Percentiles rank a stretch among this genome's conserved stretches.
These are phyloP conservation scores for Quercus bicolor DNA, from an alignment of 306 rosid genomes.

Conservation along the genomic window DNA sequence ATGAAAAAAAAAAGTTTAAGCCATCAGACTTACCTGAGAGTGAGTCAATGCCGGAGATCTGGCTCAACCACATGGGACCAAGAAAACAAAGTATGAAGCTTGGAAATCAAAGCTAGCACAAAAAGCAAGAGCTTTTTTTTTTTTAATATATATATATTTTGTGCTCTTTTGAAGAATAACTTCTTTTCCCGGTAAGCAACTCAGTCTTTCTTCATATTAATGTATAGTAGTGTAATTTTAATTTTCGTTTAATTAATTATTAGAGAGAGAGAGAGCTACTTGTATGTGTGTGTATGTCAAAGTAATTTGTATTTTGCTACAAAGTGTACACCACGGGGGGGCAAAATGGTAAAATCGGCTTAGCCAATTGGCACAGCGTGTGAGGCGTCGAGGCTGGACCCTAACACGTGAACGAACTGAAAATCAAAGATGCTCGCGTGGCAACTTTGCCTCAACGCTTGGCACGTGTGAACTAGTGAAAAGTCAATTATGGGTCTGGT, in stretches of 20 bases:
- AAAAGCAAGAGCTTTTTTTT: not conserved
- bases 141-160: not conserved
- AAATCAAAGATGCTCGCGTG: constrained; percentile 9
- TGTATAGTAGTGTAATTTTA: too few relatives aligned
- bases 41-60: constrained; percentile 33
- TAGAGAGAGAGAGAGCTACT: too few relatives aligned
- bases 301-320: not conserved
- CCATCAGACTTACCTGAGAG: constrained; percentile 15
- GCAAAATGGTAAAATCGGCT: not conserved
- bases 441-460: not conserved
- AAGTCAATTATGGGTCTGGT: constrained; percentile 4
- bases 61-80: not conserved
- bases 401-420: constrained; percentile 18
- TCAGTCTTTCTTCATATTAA: too few relatives aligned
- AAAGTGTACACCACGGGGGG: not conserved
- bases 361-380: not conserved
- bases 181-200: constrained; percentile 21
- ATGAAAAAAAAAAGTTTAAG: not conserved
- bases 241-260: too few relatives aligned
- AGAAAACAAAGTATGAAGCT: not conserved
- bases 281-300: too few relatives aligned
- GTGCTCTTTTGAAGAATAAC: constrained; percentile 15
- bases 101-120: not conserved
- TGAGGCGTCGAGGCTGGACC: constrained; percentile 17
- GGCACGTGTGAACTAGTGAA: not conserved